phyloP scores from a whole-genome alignment of 306 rosid species.

The Prunus salicina region DNA sequence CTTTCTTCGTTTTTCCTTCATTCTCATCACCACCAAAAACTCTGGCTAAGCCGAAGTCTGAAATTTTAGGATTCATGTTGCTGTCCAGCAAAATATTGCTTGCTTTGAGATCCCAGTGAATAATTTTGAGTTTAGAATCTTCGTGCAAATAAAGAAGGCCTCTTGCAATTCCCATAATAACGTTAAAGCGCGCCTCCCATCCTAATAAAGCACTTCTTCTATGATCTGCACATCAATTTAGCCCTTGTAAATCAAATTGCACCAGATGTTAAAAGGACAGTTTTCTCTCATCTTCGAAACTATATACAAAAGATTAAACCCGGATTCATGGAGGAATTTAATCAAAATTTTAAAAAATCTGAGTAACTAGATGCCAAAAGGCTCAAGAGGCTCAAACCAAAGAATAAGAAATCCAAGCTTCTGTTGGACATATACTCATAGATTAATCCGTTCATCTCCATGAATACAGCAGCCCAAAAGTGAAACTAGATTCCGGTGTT shows the following conservation, averaged over 20 bases:
- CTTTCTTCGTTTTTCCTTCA: slow-evolving; percentile 7
- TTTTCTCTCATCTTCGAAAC: too few species aligned
- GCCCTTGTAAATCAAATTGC: background rate
- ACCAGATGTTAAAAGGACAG: too few species aligned
- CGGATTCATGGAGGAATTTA: background rate
- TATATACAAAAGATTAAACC: too few species aligned
- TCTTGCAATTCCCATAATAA: slow-evolving; percentile 12
- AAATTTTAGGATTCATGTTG: slow-evolving; percentile 15
- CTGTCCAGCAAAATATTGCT: slow-evolving; percentile 15
- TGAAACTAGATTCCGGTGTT: background rate
- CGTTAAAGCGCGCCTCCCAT: background rate
- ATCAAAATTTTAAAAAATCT: background rate
- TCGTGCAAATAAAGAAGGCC: slow-evolving; percentile 16
- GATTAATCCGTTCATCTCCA: background rate
- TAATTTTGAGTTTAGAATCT: slow-evolving; percentile 21
- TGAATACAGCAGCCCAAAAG: background rate
- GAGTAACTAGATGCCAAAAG: background rate
- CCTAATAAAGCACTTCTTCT: background rate
- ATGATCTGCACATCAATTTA: background rate
- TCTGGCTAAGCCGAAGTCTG: slow-evolving; percentile 19
- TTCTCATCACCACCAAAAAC: slow-evolving; percentile 6
- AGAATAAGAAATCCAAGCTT: slow-evolving; percentile 16
- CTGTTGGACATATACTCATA: background rate
- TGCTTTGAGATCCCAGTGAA: slow-evolving; percentile 17
- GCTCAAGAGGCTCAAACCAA: background rate